phyloP scores from a whole-genome alignment of 257 asterid genomes.

The Solanum virginianum region DNA sequence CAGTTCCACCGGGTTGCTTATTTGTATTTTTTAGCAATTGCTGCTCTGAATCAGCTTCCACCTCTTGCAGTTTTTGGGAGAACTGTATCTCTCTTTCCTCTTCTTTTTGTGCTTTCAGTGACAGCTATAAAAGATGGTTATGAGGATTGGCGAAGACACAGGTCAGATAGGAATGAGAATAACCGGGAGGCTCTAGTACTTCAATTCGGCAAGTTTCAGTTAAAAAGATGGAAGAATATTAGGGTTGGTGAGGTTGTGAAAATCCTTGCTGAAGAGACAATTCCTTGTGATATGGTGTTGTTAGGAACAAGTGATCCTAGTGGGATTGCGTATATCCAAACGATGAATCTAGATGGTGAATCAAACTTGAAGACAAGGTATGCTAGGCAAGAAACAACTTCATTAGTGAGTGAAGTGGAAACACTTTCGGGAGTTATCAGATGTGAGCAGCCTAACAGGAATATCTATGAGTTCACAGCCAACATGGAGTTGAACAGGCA shows the following conservation, averaged over 20 bases:
- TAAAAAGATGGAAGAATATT: slow-evolving; percentile 71
- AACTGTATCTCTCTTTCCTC: slow-evolving; percentile 92
- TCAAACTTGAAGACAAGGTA: slow-evolving; percentile 97
- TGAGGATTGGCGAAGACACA: slow-evolving; percentile 98
- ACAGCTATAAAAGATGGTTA: slow-evolving; percentile 98
- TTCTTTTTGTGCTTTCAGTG: slow-evolving; percentile 89
- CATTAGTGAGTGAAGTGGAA: slow-evolving; percentile 49
- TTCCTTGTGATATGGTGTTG: slow-evolving; percentile 95
- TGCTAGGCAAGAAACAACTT: slow-evolving; percentile 94
- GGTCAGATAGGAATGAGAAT: slow-evolving; percentile 96
- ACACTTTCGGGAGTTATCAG: slow-evolving; percentile 59
- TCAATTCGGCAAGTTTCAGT: slow-evolving; percentile 45
- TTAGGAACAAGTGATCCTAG: slow-evolving; percentile 88
- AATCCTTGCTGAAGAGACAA: slow-evolving; percentile 67
- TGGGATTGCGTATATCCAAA: slow-evolving; percentile 96
- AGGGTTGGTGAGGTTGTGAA: slow-evolving; percentile 86
- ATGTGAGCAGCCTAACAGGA: slow-evolving; percentile 95
- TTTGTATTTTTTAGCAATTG: slow-evolving; percentile 87
- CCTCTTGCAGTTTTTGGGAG: slow-evolving; percentile 99
- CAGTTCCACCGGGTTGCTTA: slow-evolving; percentile 97
- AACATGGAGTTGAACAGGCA: slow-evolving; percentile 79
- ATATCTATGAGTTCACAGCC: slow-evolving; percentile 91
- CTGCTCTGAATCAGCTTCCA: slow-evolving; percentile 92
- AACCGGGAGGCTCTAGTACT: slow-evolving; percentile 80
- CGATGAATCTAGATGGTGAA: slow-evolving; percentile 98